These are phyloP conservation scores for Nematodospora valgi DNA, from an alignment of 805 yeast genomes.

Conservation along the genomic window DNA sequence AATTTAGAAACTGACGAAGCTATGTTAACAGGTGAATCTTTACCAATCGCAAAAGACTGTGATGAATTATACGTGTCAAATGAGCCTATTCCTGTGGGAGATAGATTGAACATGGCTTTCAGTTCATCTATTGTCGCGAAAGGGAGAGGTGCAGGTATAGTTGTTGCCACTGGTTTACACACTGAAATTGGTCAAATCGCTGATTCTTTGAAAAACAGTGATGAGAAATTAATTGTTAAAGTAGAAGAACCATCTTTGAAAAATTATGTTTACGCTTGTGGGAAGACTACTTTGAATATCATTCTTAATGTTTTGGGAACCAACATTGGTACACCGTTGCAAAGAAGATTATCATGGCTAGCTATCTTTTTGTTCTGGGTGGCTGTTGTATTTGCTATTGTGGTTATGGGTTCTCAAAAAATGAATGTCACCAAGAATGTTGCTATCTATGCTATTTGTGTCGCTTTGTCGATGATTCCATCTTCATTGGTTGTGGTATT, in stretches of 20 bases:
- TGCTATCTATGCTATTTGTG: constrained; percentile 86
- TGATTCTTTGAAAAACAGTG: constrained; percentile 43
- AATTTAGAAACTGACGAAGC: constrained; percentile 75
- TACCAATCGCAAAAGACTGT: constrained; percentile 58
- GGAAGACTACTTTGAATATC: constrained; percentile 49
- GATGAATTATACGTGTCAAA: constrained; percentile 33
- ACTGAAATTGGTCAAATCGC: constrained; percentile 81
- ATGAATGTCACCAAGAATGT: constrained; percentile 74
- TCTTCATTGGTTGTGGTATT: constrained; percentile 75
- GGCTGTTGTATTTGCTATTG: constrained; percentile 83
- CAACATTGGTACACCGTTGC: constrained; percentile 78
- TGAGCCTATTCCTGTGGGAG: constrained; percentile 59
- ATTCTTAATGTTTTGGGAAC: constrained; percentile 72
- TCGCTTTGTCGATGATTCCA: constrained; percentile 78
- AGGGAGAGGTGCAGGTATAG: constrained; percentile 73
- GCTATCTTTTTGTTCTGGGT: constrained; percentile 69
- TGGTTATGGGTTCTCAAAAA: constrained; percentile 82
- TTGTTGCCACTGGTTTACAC: constrained; percentile 59
- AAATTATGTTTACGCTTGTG: constrained; percentile 46
- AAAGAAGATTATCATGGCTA: constrained; percentile 68
- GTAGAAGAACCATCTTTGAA: constrained; percentile 37
- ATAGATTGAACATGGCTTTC: constrained; percentile 67
- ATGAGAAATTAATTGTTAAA: constrained; percentile 39
- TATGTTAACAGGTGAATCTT: constrained; percentile 61
- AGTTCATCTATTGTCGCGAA: constrained; percentile 68